phyloP scores from a whole-genome alignment of 306 rosid species.

The Dalbergia cultrata region DNA sequence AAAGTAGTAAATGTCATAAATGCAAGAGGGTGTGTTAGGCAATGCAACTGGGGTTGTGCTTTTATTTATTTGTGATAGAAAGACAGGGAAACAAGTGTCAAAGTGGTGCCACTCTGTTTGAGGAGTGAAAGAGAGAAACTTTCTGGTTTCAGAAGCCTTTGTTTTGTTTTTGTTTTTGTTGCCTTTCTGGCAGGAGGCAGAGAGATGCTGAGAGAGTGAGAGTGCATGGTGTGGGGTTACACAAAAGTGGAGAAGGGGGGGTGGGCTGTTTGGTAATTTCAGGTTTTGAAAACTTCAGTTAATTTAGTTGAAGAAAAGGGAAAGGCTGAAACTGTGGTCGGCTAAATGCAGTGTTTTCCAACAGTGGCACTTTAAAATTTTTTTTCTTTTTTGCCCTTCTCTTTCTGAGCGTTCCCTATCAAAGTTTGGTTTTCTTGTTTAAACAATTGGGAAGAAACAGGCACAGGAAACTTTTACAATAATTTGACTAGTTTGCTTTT shows the following conservation, averaged over 20 bases:
- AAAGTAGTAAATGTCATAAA: slow-evolving; percentile 66
- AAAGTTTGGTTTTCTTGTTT: background rate
- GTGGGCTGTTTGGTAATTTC: slow-evolving; percentile 41
- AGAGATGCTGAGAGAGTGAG: slow-evolving; percentile 1
- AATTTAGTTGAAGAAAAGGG: slow-evolving; percentile 30
- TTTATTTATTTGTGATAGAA: too few species aligned
- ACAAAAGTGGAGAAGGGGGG: background rate
- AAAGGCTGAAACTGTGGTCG: slow-evolving; percentile 11
- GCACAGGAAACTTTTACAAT: background rate
- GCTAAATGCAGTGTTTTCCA: background rate
- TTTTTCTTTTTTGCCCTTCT: background rate
- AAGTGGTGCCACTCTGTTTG: slow-evolving; percentile 38
- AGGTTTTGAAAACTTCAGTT: slow-evolving; percentile 35
- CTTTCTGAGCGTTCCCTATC: background rate
- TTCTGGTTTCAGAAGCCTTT: slow-evolving; percentile 42
- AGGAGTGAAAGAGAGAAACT: slow-evolving; percentile 23
- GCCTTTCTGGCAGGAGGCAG: slow-evolving; percentile 24
- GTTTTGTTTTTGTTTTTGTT: slow-evolving; percentile 47
- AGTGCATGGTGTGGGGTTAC: background rate
- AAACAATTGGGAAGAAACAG: background rate
- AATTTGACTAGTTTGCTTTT: too few species aligned
- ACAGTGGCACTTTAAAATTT: background rate
- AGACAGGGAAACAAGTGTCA: slow-evolving; percentile 49
- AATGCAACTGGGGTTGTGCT: slow-evolving; percentile 18
- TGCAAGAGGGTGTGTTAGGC: slow-evolving; percentile 48